Base-by-base conservation (phyloP, 169 alveolate species). In the Plasmodium cynomolgi region DNA sequence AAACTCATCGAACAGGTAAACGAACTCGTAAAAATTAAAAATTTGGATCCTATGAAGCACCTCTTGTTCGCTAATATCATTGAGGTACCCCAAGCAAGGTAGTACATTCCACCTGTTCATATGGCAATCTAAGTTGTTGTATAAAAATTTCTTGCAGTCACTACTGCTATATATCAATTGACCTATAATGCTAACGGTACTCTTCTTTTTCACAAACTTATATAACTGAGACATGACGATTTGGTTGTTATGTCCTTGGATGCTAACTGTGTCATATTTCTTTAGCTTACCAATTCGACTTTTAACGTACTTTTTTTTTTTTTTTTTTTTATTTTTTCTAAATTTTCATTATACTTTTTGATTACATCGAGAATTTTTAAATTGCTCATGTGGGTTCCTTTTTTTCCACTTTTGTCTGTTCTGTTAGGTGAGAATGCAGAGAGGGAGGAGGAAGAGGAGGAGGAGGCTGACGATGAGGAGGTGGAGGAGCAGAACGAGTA, bases 131-230 rank as follows among this genome's bases (percentile, higher is more conserved):
- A 84, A 68, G 74, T 26, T 71, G 17, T 84, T 84, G 68, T 84
- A 84, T 41, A 84, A 44, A 71, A 34, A 84, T 84, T 84, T 84
- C 39, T 84, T 84, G 50, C 92, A 84, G n/a, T 84, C 92, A 39
- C 50, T 84, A 54, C 54, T 68, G 50, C 34, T 84, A 71, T 84
- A 84, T 71, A 84, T 84, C n/a, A 68, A 71, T 44, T 84, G 92
- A 1, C 81, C 39, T 26, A 84, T 68, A 84, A 84, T 84, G 33
- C 74, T 84, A 31, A 39, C 29, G 50, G 31, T 84, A 33, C 33
- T 71, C 20, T 71, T 82, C 15, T 71, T 20, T 84, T 39, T 84
- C 26, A 84, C 74, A 17, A 39, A 39, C 50, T 84, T 84, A 23
- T 84, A 84, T 39, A 84, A 68, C 54, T 84, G 92, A 9, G 77